phyloP scores from a whole-genome alignment of 1,284 basidiomycete species.

The Cystobasidiaceae sp. region DNA sequence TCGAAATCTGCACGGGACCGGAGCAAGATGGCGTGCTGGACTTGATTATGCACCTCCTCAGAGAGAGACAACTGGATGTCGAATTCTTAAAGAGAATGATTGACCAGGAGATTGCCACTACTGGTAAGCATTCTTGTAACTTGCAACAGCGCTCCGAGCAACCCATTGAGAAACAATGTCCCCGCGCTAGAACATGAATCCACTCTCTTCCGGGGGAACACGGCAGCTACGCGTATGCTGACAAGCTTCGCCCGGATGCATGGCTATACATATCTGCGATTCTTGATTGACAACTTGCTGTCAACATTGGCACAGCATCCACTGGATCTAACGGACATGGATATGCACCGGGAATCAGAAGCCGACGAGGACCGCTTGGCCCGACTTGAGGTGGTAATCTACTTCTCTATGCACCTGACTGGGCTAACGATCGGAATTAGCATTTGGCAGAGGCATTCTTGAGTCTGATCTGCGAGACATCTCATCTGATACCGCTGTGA shows the following conservation, averaged over 20 bases:
- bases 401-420: constrained; percentile 45
- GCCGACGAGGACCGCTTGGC: neutral
- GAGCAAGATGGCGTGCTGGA: constrained; percentile 75
- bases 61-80: constrained; percentile 64
- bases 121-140: too few relatives aligned
- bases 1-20: constrained; percentile 70
- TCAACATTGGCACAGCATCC: constrained; percentile 67
- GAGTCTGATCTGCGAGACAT: constrained; percentile 66
- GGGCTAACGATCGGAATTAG: constrained; percentile 56
- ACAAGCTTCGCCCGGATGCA: constrained; percentile 78
- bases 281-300: constrained; percentile 68
- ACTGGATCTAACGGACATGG: constrained; percentile 62
- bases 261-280: constrained; percentile 79
- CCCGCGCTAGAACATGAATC: constrained; percentile 62
- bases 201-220: constrained; percentile 76
- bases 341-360: constrained; percentile 62
- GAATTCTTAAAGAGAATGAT: constrained; percentile 73
- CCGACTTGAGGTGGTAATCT: constrained; percentile 59
- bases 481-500: constrained; percentile 67
- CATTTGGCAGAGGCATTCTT: constrained; percentile 71
- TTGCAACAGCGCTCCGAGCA: neutral
- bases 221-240: constrained; percentile 73
- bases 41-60: constrained; percentile 79
- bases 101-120: constrained; percentile 71
- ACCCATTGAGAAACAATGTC: neutral